phyloP scores from a whole-genome alignment of 73 alveolate species.

The Stentor roeselii region DNA sequence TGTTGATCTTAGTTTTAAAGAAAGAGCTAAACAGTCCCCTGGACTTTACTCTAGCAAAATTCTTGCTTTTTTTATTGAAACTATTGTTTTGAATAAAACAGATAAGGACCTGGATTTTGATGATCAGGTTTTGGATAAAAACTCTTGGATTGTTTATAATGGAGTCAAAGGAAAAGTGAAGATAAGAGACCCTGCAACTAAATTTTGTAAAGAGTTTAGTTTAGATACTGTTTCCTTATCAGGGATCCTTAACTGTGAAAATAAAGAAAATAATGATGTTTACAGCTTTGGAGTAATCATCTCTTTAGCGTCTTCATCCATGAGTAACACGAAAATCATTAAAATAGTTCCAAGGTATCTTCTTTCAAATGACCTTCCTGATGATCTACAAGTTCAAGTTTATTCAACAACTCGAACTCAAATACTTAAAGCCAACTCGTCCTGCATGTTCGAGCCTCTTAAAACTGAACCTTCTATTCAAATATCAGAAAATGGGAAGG shows the following conservation, averaged over 20 bases:
- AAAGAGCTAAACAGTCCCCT: background rate
- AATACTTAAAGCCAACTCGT: background rate
- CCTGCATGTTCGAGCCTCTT: background rate
- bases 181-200: background rate
- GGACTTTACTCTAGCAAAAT: background rate
- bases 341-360: constrained; percentile 55
- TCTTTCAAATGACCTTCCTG: constrained; percentile 32
- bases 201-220: background rate
- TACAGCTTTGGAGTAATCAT: constrained; percentile 38
- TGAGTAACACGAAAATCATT: constrained; percentile 43
- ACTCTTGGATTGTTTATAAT: background rate
- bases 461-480: background rate
- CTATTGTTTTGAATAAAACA: background rate
- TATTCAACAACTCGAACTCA: background rate
- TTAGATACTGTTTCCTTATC: background rate
- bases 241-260: background rate
- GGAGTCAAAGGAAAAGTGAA: background rate
- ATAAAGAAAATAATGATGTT: background rate
- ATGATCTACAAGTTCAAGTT: constrained; percentile 30
- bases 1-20: background rate
- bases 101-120: background rate
- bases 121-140: background rate
- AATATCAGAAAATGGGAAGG: constrained; percentile 26
- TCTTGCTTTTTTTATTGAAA: background rate
- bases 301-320: constrained; percentile 30